Conservation (phyloP, 306 rosid species). For the Vigna radiata region DNA sequence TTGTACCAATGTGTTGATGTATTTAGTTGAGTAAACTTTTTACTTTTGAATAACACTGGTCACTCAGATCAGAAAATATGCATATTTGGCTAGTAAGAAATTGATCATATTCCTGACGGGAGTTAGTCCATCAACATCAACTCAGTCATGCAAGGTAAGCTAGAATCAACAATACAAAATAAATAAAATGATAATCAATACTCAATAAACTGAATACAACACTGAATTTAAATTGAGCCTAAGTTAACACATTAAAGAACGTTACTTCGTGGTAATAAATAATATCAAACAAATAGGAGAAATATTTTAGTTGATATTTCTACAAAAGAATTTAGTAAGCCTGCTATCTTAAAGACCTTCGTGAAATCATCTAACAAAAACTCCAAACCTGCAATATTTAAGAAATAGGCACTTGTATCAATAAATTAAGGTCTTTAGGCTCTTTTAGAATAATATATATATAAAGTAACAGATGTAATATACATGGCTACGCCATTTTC, state of each 20-base stretch:
- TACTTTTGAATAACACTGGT: not conserved
- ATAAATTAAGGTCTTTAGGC: not conserved
- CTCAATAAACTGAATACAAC: slow-evolving; percentile 24
- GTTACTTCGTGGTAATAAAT: slow-evolving; percentile 12
- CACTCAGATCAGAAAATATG: not conserved
- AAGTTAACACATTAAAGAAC: slow-evolving; percentile 20
- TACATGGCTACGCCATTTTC: not conserved
- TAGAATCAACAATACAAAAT: not conserved
- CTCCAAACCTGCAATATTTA: slow-evolving; percentile 32
- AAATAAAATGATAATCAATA: slow-evolving; percentile 3
- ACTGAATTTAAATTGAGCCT: not conserved
- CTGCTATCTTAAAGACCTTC: slow-evolving; percentile 23
- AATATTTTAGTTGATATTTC: not conserved
- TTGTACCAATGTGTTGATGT: not conserved
- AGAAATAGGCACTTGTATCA: slow-evolving; percentile 12
- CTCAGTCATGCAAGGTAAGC: not conserved
- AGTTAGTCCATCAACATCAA: slow-evolving; percentile 1
- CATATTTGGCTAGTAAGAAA: slow-evolving; percentile 10
- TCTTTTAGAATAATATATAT: too few relatives aligned
- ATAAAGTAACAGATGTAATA: not conserved
- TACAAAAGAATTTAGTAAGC: not conserved
- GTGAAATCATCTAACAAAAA: slow-evolving; percentile 27
- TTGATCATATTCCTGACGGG: not conserved
- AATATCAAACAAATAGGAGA: not conserved
- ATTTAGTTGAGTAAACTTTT: not conserved